Evolutionary conservation across 148 eudicot genomes (phyloP), one percentile per base, ranked within the genome.

Genomic region (Nyssa sinensis): DNA sequence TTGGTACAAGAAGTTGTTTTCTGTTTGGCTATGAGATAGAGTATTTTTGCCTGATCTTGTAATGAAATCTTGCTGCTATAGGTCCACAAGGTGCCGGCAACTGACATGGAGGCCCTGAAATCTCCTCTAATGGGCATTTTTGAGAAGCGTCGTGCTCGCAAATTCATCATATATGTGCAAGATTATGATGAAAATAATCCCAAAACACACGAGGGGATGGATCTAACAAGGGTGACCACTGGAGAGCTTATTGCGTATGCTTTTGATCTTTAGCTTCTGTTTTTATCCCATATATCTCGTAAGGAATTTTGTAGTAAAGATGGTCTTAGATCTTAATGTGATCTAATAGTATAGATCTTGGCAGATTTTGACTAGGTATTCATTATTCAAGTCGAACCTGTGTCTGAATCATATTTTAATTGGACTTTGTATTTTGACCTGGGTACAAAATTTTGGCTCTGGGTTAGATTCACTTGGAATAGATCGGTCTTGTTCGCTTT

Each of bases 1-100:
- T 21, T 19, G 7, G 3, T 19, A 21, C 14, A 65, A 10, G n/a
- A n/a, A n/a, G 27, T 68, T 67, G 14, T 44, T 29, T 49, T 27
- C 6, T 25, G n/a, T 29, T 78, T 55, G 34, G 67, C 57, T 66
- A 68, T 33, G n/a, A 35, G 23, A 31, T 63, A 55, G 61, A 58
- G 33, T 78, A 49, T 64, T 73, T 53, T 27, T 57, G 24, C 4
- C 44, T 37, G 44, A 37, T 30, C 33, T 64, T 64, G 37, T 64
- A 62, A 31, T 34, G 37, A n/a, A n/a, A 60, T 17, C 29, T 31
- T 64, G 74, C 62, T 81, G 73, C 53, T 60, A 61, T 71, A 93
- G 98, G 80, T 89, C 78, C 97, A 94, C 86, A 94, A 94, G 83
- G 98, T 90, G 65, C 98, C 98, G 35, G 98, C 98, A 28, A 94